phyloP scores from a whole-genome alignment of 1,139 yeast genomes.

The Meyerozyma sp. region DNA sequence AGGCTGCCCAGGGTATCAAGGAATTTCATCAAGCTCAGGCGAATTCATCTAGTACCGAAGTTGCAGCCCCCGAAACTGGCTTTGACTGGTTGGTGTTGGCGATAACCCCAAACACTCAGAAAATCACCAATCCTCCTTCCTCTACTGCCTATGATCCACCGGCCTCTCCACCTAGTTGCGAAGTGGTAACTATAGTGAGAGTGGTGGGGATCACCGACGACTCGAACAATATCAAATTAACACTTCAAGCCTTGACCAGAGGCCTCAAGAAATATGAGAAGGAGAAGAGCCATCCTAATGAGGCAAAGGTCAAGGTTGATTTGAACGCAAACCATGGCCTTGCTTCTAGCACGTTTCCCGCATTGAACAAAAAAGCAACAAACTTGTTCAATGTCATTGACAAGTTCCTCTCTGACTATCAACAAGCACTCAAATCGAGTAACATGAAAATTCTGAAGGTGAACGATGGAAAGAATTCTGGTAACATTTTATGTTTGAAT shows the following conservation, averaged over 20 bases:
- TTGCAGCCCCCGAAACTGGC: slow-evolving; percentile 11
- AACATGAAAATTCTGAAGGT: slow-evolving; percentile 5
- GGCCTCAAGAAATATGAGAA: slow-evolving; percentile 21
- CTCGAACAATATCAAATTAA: slow-evolving; percentile 38
- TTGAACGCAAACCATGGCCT: slow-evolving; percentile 16
- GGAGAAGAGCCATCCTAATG: slow-evolving; percentile 18
- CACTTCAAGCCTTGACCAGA: slow-evolving; percentile 52
- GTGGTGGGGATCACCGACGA: slow-evolving; percentile 47
- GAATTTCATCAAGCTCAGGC: slow-evolving; percentile 21
- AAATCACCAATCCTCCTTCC: slow-evolving; percentile 21
- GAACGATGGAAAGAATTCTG: slow-evolving; percentile 2
- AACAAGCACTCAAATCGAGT: slow-evolving; percentile 18
- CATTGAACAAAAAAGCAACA: slow-evolving; percentile 19
- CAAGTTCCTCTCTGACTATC: slow-evolving; percentile 37
- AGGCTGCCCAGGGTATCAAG: slow-evolving; percentile 33
- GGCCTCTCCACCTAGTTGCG: slow-evolving; percentile 3
- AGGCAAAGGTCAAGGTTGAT: slow-evolving; percentile 24
- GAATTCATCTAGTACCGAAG: slow-evolving; percentile 6
- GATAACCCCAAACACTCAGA: slow-evolving; percentile 35
- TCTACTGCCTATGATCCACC: neutral
- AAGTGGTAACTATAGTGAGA: slow-evolving; percentile 43
- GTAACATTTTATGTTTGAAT: slow-evolving; percentile 45
- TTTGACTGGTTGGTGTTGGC: slow-evolving; percentile 40
- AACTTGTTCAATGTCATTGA: slow-evolving; percentile 37
- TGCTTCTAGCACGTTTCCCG: slow-evolving; percentile 17